These are phyloP conservation scores for Nectriaceae sp. DNA, from an alignment of 2,329 filamentous ascomycete genomes.

Conservation along the genomic window DNA sequence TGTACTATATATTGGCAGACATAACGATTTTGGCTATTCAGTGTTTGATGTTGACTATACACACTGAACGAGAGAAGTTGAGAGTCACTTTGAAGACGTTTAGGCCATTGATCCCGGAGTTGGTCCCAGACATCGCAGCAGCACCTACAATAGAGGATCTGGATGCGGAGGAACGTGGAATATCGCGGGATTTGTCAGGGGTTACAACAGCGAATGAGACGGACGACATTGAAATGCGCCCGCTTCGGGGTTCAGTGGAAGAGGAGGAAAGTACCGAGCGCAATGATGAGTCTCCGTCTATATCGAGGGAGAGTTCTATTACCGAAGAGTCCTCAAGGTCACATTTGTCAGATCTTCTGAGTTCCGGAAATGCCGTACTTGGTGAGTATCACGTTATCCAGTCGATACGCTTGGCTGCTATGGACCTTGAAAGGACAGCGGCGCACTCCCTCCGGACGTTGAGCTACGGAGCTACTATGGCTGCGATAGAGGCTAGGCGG, in stretches of 20 bases:
- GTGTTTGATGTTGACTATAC: slow-evolving; percentile 64
- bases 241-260: slow-evolving; percentile 27
- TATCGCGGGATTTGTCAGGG: slow-evolving; percentile 42
- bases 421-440: slow-evolving; percentile 48
- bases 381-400: slow-evolving; percentile 56
- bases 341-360: slow-evolving; percentile 49
- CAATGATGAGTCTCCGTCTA: slow-evolving; percentile 30
- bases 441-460: slow-evolving; percentile 56
- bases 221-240: slow-evolving; percentile 49
- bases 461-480: slow-evolving; percentile 55
- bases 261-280: slow-evolving; percentile 25
- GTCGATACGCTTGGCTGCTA: slow-evolving; percentile 49
- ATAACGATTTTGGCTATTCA: slow-evolving; percentile 58
- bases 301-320: slow-evolving; percentile 26
- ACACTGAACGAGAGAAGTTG: slow-evolving; percentile 60
- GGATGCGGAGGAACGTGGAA: slow-evolving; percentile 59
- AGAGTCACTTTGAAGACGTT: slow-evolving; percentile 49
- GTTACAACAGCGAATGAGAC: slow-evolving; percentile 38
- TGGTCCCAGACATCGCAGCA: slow-evolving; percentile 26
- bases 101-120: slow-evolving; percentile 33
- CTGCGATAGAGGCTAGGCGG: slow-evolving; percentile 50
- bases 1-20: slow-evolving; percentile 59
- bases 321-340: slow-evolving; percentile 35
- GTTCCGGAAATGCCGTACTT: slow-evolving; percentile 56
- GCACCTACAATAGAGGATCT: slow-evolving; percentile 47